phyloP scores from a whole-genome alignment of 139 green algal species.

The Eudorina sp. region DNA sequence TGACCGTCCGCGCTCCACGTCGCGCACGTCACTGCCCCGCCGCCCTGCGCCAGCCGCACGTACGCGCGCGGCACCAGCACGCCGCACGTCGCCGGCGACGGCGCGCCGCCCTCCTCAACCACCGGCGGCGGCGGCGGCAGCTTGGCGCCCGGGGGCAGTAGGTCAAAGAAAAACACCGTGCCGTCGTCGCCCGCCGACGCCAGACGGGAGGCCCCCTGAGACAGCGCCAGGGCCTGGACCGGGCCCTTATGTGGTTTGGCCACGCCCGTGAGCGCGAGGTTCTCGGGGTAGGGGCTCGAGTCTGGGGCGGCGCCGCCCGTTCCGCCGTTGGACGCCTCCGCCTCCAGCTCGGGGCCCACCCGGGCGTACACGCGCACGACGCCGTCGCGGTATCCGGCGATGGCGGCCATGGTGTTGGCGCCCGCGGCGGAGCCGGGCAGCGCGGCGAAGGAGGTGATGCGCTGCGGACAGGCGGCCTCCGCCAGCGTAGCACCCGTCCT shows the following conservation, averaged over 20 bases:
- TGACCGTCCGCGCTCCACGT: slow-evolving; percentile 58
- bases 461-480: not conserved
- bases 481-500: slow-evolving; percentile 26
- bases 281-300: slow-evolving; percentile 52
- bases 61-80: slow-evolving; percentile 37
- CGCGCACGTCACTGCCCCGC: slow-evolving; percentile 8
- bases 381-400: slow-evolving; percentile 53
- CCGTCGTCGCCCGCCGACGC: slow-evolving; percentile 66
- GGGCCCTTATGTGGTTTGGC: slow-evolving; percentile 75
- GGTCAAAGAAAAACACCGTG: slow-evolving; percentile 76
- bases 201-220: slow-evolving; percentile 51
- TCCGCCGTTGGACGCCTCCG: not conserved
- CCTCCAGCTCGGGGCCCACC: not conserved
- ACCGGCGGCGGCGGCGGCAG: too few species aligned
- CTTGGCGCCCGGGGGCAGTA: slow-evolving; percentile 12
- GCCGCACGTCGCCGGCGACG: not conserved
- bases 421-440: slow-evolving; percentile 2
- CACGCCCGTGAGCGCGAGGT: slow-evolving; percentile 63
- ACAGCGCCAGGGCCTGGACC: slow-evolving; percentile 58
- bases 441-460: slow-evolving; percentile 37
- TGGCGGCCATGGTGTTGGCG: not conserved
- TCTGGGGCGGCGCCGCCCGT: not conserved
- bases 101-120: not conserved
- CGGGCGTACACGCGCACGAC: slow-evolving; percentile 29
- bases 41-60: not conserved